Evolutionary conservation across 192 early-diverging fungal species (phyloP).

Genomic region (Rhizoclosmatium globosum): DNA sequence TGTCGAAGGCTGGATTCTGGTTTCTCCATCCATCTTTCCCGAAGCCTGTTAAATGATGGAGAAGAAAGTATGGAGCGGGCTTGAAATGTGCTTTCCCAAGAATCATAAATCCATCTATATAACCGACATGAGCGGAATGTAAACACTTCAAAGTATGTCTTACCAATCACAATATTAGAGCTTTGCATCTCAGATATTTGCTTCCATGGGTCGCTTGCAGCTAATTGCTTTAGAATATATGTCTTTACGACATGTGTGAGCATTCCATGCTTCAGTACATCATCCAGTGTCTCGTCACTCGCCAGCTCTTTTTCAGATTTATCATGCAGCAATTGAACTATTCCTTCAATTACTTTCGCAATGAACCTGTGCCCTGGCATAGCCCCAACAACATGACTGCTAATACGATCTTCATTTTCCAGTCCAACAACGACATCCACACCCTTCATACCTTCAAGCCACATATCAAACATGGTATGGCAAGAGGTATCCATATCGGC

Average conservation of each 20-base stretch:
- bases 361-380: conserved; percentile 32
- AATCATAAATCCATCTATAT: not conserved
- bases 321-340: not conserved
- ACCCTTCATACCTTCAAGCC: conserved; percentile 10
- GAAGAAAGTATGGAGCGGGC: not conserved
- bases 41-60: not conserved
- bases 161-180: no score
- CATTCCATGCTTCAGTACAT: conserved; percentile 7
- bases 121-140: not conserved
- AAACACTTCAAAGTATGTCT: no score
- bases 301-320: not conserved
- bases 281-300: conserved; percentile 6
- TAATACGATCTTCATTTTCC: not conserved
- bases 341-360: not conserved
- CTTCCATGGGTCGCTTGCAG: no score
- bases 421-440: conserved; percentile 19
- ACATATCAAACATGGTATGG: conserved; percentile 31
- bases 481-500: conserved; percentile 42
- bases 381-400: conserved; percentile 35
- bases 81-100: conserved; percentile 5
- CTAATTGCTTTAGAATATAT: not conserved
- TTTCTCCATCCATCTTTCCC: no score
- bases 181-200: not conserved
- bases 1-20: not conserved
- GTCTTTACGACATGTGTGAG: not conserved